Evolutionary conservation across 148 eudicot species (phyloP).

Genomic region (Cornus suecica): DNA sequence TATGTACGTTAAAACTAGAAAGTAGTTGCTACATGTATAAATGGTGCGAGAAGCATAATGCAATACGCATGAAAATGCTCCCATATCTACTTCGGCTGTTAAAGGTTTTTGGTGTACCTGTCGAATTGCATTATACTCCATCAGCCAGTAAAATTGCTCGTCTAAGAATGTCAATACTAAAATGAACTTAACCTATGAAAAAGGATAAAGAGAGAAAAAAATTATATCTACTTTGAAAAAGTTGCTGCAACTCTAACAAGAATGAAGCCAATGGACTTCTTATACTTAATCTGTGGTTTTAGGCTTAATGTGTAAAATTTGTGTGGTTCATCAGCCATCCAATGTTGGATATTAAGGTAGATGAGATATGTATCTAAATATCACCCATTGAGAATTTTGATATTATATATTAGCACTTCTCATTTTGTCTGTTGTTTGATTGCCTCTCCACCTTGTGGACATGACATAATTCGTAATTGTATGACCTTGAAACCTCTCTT

Average conservation of each 20-base stretch:
- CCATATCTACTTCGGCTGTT: background rate
- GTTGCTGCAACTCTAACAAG: background rate
- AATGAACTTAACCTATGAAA: too few species aligned
- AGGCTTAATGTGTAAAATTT: background rate
- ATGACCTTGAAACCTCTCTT: too few species aligned
- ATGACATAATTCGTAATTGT: too few species aligned
- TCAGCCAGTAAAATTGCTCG: background rate
- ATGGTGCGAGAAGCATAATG: conserved; percentile 1
- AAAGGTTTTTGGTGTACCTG: background rate
- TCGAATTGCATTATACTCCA: background rate
- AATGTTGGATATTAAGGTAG: background rate
- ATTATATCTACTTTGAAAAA: too few species aligned
- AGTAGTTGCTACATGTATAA: background rate
- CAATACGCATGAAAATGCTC: background rate
- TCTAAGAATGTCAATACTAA: background rate
- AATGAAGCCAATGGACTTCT: background rate
- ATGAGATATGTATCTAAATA: background rate
- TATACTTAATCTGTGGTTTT: background rate
- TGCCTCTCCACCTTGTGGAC: background rate
- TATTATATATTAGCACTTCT: background rate
- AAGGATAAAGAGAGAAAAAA: too few species aligned
- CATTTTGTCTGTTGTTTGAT: background rate
- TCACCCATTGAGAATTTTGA: background rate
- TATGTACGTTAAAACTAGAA: background rate
- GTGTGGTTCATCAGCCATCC: background rate